phyloP scores from a whole-genome alignment of 2,329 filamentous ascomycete species.

The Trichoderma koningiopsis region DNA sequence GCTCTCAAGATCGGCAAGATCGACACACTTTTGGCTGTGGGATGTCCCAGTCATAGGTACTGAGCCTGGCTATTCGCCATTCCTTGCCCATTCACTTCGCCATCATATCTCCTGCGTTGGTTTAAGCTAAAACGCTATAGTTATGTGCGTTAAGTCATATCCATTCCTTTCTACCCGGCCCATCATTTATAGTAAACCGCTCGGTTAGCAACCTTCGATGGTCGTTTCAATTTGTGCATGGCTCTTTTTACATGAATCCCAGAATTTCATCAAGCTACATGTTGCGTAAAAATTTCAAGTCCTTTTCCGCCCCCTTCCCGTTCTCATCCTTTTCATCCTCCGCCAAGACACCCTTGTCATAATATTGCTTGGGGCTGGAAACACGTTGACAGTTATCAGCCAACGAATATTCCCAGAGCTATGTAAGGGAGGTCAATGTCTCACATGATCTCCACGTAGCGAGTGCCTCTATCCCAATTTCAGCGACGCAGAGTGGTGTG shows the following conservation, averaged over 20 bases:
- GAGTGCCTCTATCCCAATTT: neutral
- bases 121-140: neutral
- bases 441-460: neutral
- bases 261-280: neutral
- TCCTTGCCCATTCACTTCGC: neutral
- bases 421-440: slow-evolving; percentile 5
- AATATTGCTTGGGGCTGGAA: neutral
- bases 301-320: neutral
- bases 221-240: neutral
- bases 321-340: neutral
- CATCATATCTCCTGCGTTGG: neutral
- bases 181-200: neutral
- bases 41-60: neutral
- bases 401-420: neutral
- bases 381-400: neutral
- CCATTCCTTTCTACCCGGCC: neutral
- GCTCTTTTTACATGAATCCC: neutral
- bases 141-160: slow-evolving; percentile 1
- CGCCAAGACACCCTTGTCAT: neutral
- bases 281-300: neutral
- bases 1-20: neutral
- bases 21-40: neutral
- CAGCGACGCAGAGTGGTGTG: neutral
- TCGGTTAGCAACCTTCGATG: neutral
- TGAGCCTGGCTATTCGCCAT: neutral